Percentiles rank a stretch among this genome's conserved stretches.
phyloP scores from a whole-genome alignment of 371 early-diverging fungal genomes.

The Mortierella sp. region DNA sequence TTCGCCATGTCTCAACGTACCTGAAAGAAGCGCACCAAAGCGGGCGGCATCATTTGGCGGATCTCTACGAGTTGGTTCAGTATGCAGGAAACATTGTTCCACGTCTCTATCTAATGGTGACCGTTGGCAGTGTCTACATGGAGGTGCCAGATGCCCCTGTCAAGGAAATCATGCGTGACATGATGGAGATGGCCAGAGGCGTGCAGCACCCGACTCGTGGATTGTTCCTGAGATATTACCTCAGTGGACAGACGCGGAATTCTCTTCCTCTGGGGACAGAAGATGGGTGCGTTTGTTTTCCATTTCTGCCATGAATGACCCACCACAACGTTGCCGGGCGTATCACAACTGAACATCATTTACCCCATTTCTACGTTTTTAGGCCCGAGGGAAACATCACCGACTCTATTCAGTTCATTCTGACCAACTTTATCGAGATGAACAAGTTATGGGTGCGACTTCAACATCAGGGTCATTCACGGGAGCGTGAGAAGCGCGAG shows the following conservation, averaged over 20 bases:
- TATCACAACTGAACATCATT: background rate
- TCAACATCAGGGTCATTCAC: slow-evolving; percentile 94
- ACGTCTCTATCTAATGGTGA: slow-evolving; percentile 96
- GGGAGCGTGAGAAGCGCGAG: slow-evolving; percentile 93
- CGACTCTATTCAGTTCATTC: slow-evolving; percentile 93
- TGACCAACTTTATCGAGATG: slow-evolving; percentile 98
- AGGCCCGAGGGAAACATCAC: slow-evolving; percentile 84
- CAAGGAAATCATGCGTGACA: slow-evolving; percentile 94
- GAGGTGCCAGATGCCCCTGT: slow-evolving; percentile 86
- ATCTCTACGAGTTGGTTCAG: slow-evolving; percentile 96
- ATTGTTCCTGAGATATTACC: slow-evolving; percentile 92
- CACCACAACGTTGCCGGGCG: too few relatives aligned
- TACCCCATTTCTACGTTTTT: background rate
- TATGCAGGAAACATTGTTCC: slow-evolving; percentile 98
- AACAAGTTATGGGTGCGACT: slow-evolving; percentile 98
- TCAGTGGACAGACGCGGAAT: slow-evolving; percentile 92
- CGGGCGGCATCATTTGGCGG: slow-evolving; percentile 90
- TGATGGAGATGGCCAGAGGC: slow-evolving; percentile 97
- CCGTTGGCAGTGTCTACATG: slow-evolving; percentile 95
- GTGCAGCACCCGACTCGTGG: slow-evolving; percentile 98
- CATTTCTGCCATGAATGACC: too few relatives aligned
- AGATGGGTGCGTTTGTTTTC: slow-evolving; percentile 57
- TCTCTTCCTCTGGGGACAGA: slow-evolving; percentile 73
- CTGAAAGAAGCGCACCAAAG: slow-evolving; percentile 87
- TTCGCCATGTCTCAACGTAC: slow-evolving; percentile 87